These are phyloP conservation scores for Barnettozyma populi DNA, from an alignment of 805 yeast species.

Conservation along the genomic window DNA sequence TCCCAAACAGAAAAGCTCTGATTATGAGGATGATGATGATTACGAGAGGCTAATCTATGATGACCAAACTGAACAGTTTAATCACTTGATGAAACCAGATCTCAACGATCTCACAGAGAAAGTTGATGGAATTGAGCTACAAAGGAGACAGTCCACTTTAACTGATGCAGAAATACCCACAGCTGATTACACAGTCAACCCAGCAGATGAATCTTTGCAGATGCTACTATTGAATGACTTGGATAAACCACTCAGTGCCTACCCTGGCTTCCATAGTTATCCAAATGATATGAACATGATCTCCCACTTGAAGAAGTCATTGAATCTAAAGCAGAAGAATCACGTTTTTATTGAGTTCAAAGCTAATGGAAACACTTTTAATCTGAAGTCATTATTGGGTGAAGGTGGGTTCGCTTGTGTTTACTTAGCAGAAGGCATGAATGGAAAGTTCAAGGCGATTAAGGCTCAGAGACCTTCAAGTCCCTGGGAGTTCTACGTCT, in stretches of 20 bases:
- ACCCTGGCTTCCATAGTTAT: constrained; percentile 28
- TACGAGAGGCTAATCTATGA: constrained; percentile 23
- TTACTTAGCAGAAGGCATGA: constrained; percentile 58
- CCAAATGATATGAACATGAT: constrained; percentile 31
- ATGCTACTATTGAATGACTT: constrained; percentile 33
- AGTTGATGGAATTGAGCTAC: constrained; percentile 6
- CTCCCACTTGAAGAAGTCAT: constrained; percentile 30
- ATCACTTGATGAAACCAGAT: constrained; percentile 14
- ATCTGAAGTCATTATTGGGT: constrained; percentile 56
- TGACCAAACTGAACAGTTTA: constrained; percentile 33
- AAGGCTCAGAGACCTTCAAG: constrained; percentile 68
- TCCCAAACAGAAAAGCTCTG: constrained; percentile 37
- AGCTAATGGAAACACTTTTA: constrained; percentile 39
- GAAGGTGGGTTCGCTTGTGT: constrained; percentile 80
- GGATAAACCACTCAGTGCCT: constrained; percentile 30
- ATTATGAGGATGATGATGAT: constrained; percentile 12
- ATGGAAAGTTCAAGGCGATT: constrained; percentile 55
- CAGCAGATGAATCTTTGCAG: constrained; percentile 41
- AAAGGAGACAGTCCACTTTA: background rate
- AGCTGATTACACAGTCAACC: constrained; percentile 29
- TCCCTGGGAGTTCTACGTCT: constrained; percentile 77
- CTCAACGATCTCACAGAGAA: constrained; percentile 33
- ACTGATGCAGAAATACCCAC: background rate
- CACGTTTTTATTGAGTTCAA: constrained; percentile 40
- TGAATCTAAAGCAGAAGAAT: constrained; percentile 26